Percentiles rank a stretch among this genome's conserved stretches.
Evolutionary conservation across 345 rosid genomes (phyloP).

Genomic region (Citropsis articulata): DNA sequence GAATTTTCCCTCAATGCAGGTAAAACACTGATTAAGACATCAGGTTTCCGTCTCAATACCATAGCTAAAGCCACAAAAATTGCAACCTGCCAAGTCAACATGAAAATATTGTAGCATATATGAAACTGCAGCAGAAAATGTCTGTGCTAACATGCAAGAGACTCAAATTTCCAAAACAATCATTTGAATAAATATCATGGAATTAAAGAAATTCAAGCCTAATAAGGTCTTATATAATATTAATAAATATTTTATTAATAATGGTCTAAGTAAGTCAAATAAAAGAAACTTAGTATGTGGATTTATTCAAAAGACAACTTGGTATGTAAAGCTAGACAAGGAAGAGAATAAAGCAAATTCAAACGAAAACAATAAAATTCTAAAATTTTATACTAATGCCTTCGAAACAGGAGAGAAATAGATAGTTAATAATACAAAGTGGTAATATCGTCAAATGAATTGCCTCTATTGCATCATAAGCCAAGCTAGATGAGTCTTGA

Average conservation of each 20-base stretch:
- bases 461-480: neutral
- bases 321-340: neutral
- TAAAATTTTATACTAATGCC: neutral
- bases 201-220: neutral
- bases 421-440: neutral
- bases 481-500: neutral
- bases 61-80: constrained; percentile 72
- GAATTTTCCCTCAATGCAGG: constrained; percentile 55
- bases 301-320: neutral
- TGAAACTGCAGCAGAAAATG: neutral
- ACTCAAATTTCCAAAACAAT: neutral
- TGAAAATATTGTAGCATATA: neutral
- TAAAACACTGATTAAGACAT: constrained; percentile 50
- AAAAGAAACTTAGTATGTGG: neutral
- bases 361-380: neutral
- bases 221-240: neutral
- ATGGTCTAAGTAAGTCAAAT: neutral
- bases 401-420: neutral
- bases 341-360: neutral
- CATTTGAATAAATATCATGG: neutral
- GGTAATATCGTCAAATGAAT: neutral
- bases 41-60: constrained; percentile 75
- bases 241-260: neutral
- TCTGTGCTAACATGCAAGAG: neutral
- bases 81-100: constrained; percentile 49